Percentiles rank a stretch among this genome's conserved stretches.
Evolutionary conservation across 805 yeast species (phyloP).

Genomic region (Ogataea pini): DNA sequence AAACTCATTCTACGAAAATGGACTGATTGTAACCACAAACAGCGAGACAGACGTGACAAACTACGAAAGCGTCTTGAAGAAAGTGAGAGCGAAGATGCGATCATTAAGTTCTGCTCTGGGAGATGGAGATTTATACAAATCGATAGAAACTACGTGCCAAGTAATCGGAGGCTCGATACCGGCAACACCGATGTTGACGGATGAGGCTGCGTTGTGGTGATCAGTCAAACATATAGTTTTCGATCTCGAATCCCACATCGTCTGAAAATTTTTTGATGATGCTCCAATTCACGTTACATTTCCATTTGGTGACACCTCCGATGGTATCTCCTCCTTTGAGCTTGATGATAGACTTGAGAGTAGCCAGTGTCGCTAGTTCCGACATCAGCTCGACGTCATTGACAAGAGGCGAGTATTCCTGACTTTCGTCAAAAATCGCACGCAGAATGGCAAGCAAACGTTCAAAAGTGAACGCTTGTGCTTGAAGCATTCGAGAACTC

Average conservation of each 20-base stretch:
- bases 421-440: slow-evolving; percentile 54
- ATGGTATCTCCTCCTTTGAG: slow-evolving; percentile 43
- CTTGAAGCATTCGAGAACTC: slow-evolving; percentile 65
- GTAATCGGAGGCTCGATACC: slow-evolving; percentile 31
- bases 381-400: slow-evolving; percentile 40
- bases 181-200: slow-evolving; percentile 21
- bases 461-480: slow-evolving; percentile 75
- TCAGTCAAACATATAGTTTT: slow-evolving; percentile 49
- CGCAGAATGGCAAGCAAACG: slow-evolving; percentile 77
- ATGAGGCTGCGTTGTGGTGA: slow-evolving; percentile 34
- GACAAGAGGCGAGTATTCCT: slow-evolving; percentile 36
- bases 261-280: slow-evolving; percentile 59
- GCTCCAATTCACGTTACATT: slow-evolving; percentile 71
- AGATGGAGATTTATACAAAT: slow-evolving; percentile 22
- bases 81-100: slow-evolving; percentile 30
- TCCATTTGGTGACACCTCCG: slow-evolving; percentile 75
- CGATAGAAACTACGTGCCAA: slow-evolving; percentile 24
- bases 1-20: slow-evolving; percentile 25
- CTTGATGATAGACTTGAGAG: slow-evolving; percentile 32
- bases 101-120: slow-evolving; percentile 29
- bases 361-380: slow-evolving; percentile 39
- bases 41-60: slow-evolving; percentile 30
- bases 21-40: slow-evolving; percentile 24
- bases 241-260: slow-evolving; percentile 66
- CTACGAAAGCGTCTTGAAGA: slow-evolving; percentile 31